Percentiles rank a stretch among this genome's conserved stretches.
Conservation (phyloP, 345 rosid genomes). For the Eucalyptus regnans region DNA sequence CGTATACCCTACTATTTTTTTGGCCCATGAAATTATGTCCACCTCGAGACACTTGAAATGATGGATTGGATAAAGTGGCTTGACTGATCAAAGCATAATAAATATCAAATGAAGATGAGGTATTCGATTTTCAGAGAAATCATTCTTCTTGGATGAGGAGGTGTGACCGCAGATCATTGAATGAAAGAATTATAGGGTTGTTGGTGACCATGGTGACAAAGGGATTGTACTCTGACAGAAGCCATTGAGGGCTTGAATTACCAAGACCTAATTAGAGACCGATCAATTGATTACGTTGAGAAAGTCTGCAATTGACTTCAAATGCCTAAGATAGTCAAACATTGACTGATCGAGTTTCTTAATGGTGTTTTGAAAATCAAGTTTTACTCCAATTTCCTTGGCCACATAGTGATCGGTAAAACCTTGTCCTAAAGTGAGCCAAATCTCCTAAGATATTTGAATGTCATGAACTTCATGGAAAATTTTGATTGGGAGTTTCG, state of each 20-base stretch:
- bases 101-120: background rate
- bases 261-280: background rate
- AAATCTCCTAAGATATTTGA: background rate
- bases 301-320: background rate
- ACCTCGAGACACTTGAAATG: background rate
- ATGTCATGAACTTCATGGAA: background rate
- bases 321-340: background rate
- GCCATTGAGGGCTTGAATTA: background rate
- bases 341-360: background rate
- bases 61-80: background rate
- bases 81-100: background rate
- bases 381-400: background rate
- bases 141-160: background rate
- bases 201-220: background rate
- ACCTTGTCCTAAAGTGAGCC: background rate
- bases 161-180: background rate
- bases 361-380: background rate
- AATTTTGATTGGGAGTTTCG: background rate
- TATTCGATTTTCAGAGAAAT: background rate
- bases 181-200: background rate
- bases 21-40: no score
- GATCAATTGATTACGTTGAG: background rate
- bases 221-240: background rate
- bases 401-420: background rate
- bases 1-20: no score